These are phyloP conservation scores for Aspergillus ochraceus DNA, from an alignment of 2,329 filamentous ascomycete genomes.

Conservation along the genomic window DNA sequence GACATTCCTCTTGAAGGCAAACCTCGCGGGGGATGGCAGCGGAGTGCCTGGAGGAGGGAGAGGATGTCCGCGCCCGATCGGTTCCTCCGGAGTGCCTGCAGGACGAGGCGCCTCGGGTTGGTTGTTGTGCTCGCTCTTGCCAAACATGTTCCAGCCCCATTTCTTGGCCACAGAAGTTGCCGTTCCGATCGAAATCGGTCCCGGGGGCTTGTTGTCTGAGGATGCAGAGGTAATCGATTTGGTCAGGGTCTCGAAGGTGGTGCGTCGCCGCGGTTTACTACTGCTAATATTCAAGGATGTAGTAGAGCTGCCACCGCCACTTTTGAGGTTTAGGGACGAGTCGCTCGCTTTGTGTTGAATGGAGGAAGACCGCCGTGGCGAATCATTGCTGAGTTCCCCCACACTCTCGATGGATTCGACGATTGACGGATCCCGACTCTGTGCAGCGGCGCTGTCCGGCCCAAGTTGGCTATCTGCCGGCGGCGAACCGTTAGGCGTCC, in stretches of 20 bases:
- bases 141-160: conserved; percentile 57
- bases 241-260: conserved; percentile 32
- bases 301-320: conserved; percentile 23
- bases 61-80: conserved; percentile 80
- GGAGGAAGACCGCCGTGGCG: conserved; percentile 29
- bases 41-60: conserved; percentile 79
- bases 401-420: conserved; percentile 43
- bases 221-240: conserved; percentile 26
- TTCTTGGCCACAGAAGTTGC: conserved; percentile 61
- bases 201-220: conserved; percentile 39
- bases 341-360: conserved; percentile 24
- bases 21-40: conserved; percentile 67
- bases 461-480: conserved; percentile 36
- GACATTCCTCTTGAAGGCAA: conserved; percentile 56
- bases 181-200: conserved; percentile 46
- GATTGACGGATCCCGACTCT: conserved; percentile 52
- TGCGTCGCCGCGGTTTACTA: conserved; percentile 29
- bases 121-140: conserved; percentile 40
- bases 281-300: conserved; percentile 29
- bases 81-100: conserved; percentile 57
- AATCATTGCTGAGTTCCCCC: conserved; percentile 19
- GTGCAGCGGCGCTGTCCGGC: conserved; percentile 34
- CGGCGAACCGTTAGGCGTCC: conserved; percentile 49
- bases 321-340: conserved; percentile 23
- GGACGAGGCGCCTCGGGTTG: conserved; percentile 41